Evolutionary conservation across 2,329 filamentous ascomycete species (phyloP).

Genomic region (Onygenales sp.): DNA sequence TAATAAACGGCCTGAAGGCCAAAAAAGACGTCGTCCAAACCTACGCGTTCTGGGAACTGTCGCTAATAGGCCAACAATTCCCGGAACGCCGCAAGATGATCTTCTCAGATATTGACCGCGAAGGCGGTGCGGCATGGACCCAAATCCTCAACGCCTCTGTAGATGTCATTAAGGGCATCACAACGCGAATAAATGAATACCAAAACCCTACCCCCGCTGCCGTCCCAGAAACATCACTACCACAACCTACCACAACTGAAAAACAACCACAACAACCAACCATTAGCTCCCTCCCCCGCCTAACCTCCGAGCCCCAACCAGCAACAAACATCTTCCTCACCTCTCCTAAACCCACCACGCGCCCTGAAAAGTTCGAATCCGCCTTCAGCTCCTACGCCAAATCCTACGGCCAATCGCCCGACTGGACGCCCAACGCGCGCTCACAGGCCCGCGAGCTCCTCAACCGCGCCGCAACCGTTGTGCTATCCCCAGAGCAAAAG

Average conservation of each 20-base stretch:
- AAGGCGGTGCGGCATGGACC: slow-evolving; percentile 69
- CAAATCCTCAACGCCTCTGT: slow-evolving; percentile 66
- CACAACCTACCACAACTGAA: slow-evolving; percentile 35
- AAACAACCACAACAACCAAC: slow-evolving; percentile 18
- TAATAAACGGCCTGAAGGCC: slow-evolving; percentile 72
- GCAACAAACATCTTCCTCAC: slow-evolving; percentile 39
- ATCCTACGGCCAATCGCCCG: slow-evolving; percentile 35
- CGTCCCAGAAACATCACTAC: slow-evolving; percentile 8
- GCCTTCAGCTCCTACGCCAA: slow-evolving; percentile 36
- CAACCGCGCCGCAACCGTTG: slow-evolving; percentile 28
- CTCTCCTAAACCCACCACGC: slow-evolving; percentile 26
- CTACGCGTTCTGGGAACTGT: slow-evolving; percentile 88
- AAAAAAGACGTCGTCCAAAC: slow-evolving; percentile 70
- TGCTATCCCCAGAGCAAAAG: slow-evolving; percentile 32
- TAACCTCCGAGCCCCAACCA: slow-evolving; percentile 35
- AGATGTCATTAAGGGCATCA: slow-evolving; percentile 57
- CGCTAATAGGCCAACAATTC: slow-evolving; percentile 66
- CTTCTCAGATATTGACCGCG: slow-evolving; percentile 78
- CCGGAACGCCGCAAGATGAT: slow-evolving; percentile 69
- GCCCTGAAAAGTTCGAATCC: slow-evolving; percentile 28
- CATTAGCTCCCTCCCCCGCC: slow-evolving; percentile 37
- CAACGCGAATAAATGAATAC: slow-evolving; percentile 55
- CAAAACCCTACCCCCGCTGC: slow-evolving; percentile 35
- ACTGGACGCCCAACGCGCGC: slow-evolving; percentile 34
- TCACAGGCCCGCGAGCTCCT: slow-evolving; percentile 29